Percentiles rank a stretch among this genome's conserved stretches.
Conservation (phyloP, 805 yeast species). For the Candida ficus region DNA sequence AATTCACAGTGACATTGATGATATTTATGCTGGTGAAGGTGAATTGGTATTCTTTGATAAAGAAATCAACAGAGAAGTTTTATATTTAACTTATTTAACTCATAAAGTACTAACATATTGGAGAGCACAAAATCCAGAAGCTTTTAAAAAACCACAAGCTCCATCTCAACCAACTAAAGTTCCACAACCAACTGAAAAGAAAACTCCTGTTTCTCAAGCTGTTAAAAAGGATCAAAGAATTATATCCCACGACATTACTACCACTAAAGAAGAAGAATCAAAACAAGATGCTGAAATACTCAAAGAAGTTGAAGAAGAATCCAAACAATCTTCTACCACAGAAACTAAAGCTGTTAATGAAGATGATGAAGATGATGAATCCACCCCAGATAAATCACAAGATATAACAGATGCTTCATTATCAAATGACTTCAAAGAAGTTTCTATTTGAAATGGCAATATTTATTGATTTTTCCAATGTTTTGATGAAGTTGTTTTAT, state of each 20-base stretch:
- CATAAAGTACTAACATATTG: conserved; percentile 25
- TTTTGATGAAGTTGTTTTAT: background rate
- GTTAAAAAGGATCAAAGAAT: conserved; percentile 18
- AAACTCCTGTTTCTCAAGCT: conserved; percentile 9
- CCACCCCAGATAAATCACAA: conserved; percentile 5
- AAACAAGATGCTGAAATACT: background rate
- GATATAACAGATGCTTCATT: conserved; percentile 10
- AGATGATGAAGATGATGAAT: conserved; percentile 2
- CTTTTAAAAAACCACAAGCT: background rate
- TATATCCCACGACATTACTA: conserved; percentile 20
- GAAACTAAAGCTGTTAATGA: background rate
- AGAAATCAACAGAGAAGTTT: conserved; percentile 42
- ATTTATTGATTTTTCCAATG: background rate
- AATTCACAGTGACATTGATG: conserved; percentile 57
- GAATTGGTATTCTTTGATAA: conserved; percentile 67
- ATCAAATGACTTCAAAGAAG: conserved; percentile 20
- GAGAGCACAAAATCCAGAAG: conserved; percentile 13
- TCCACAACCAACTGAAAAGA: conserved; percentile 4
- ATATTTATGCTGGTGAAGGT: conserved; percentile 68
- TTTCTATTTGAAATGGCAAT: conserved; percentile 11
- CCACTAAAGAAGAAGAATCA: conserved; percentile 5
- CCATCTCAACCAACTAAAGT: background rate
- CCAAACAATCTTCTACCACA: background rate
- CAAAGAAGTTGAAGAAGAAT: conserved; percentile 1
- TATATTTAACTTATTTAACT: conserved; percentile 35